phyloP scores from a whole-genome alignment of 768 basidiomycete species.

The Chalciporus pseudorubinellus region DNA sequence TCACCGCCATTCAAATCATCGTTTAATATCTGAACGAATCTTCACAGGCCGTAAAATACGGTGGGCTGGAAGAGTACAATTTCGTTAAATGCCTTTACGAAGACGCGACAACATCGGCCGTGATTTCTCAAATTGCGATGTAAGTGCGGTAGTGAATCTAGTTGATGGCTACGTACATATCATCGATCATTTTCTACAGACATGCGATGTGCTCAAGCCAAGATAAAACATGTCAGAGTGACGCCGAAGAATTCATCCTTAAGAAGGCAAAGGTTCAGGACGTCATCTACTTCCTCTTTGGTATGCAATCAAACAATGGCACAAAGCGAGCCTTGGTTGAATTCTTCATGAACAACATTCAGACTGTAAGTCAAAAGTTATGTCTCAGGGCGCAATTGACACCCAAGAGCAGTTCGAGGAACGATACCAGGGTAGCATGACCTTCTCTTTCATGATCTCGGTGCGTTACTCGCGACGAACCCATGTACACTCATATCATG shows the following conservation, averaged over 20 bases:
- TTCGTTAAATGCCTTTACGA: slow-evolving; percentile 66
- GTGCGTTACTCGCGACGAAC: slow-evolving; percentile 32
- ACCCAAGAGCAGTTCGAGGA: slow-evolving; percentile 48
- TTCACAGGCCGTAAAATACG: slow-evolving; percentile 53
- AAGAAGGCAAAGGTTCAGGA: slow-evolving; percentile 58
- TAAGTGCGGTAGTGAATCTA: no score
- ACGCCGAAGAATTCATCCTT: slow-evolving; percentile 61
- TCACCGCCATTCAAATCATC: no score
- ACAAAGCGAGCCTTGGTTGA: slow-evolving; percentile 48
- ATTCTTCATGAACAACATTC: slow-evolving; percentile 72
- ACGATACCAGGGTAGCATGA: slow-evolving; percentile 69
- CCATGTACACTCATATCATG: slow-evolving; percentile 2
- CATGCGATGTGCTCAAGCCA: slow-evolving; percentile 59
- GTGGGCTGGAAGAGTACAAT: slow-evolving; percentile 73
- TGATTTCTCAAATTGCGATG: slow-evolving; percentile 61
- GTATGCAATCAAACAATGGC: slow-evolving; percentile 54
- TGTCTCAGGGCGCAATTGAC: not conserved
- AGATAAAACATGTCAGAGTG: slow-evolving; percentile 53
- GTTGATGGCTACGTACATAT: no score
- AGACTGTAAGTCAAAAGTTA: slow-evolving; percentile 43
- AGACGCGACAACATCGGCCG: slow-evolving; percentile 70
- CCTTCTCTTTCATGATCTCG: slow-evolving; percentile 49
- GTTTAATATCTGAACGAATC: no score
- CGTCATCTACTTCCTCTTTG: slow-evolving; percentile 57
- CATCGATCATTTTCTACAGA: slow-evolving; percentile 17